A percentile compares a stretch with the other conserved stretches of the same genome.
These are phyloP conservation scores for Trametes pubescens DNA, from an alignment of 1,284 basidiomycete genomes.

Conservation along the genomic window DNA sequence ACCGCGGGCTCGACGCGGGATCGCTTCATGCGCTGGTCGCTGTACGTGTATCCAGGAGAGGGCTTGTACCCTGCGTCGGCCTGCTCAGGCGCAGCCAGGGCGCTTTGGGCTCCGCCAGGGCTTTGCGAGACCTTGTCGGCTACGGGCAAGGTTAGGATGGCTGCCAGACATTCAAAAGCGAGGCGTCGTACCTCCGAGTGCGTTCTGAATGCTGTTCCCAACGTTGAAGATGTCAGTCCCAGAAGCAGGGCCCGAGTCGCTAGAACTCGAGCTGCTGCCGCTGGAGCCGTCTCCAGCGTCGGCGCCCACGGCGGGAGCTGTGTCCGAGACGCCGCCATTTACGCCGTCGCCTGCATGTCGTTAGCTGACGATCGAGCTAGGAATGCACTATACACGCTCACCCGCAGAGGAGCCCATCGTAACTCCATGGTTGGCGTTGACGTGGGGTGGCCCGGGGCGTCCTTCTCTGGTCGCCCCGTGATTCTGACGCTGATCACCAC, in stretches of 20 bases:
- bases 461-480: background rate
- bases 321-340: conserved; percentile 28
- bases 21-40: conserved; percentile 9
- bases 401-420: background rate
- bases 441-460: conserved; percentile 1
- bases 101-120: background rate
- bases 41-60: background rate
- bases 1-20: background rate
- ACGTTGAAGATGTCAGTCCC: conserved; percentile 12
- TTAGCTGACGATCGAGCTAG: background rate
- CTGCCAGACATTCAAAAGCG: background rate
- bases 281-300: conserved; percentile 18
- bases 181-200: conserved; percentile 1
- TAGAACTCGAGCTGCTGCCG: conserved; percentile 16
- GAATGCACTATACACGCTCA: background rate
- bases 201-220: background rate
- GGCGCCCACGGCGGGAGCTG: conserved; percentile 14
- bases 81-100: background rate
- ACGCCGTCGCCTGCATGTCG: background rate
- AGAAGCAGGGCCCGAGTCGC: conserved; percentile 12
- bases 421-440: background rate
- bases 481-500: background rate
- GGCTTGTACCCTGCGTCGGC: background rate
- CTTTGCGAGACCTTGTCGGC: background rate
- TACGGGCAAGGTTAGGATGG: background rate